Percentiles rank a stretch among this genome's conserved stretches.
Conservation (phyloP, 2,329 filamentous ascomycete species). For the Aspergillus carbonarius region DNA sequence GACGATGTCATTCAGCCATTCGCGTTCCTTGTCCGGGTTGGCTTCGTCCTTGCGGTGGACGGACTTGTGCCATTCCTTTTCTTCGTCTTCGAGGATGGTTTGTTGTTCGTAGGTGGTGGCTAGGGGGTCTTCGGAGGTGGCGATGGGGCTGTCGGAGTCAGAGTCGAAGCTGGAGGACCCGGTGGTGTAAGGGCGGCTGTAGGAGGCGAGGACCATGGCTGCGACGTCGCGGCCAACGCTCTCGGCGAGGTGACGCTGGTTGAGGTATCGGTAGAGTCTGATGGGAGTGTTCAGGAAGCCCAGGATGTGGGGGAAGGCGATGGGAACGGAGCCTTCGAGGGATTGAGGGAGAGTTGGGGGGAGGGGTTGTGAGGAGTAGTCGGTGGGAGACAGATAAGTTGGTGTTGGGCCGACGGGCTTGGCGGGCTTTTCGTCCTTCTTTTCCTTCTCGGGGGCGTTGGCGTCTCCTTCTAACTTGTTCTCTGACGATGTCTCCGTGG, state of each 20-base stretch:
- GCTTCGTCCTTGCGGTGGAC: slow-evolving; percentile 58
- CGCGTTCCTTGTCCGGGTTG: slow-evolving; percentile 60
- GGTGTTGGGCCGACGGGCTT: slow-evolving; percentile 60
- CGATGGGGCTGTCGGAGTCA: slow-evolving; percentile 20
- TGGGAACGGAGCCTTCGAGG: slow-evolving; percentile 69
- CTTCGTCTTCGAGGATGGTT: slow-evolving; percentile 66
- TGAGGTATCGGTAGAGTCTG: slow-evolving; percentile 84
- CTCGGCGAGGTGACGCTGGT: slow-evolving; percentile 77
- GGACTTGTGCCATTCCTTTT: slow-evolving; percentile 82
- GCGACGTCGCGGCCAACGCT: slow-evolving; percentile 84
- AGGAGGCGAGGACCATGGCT: slow-evolving; percentile 68
- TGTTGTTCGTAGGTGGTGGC: slow-evolving; percentile 60
- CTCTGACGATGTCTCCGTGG: slow-evolving; percentile 29
- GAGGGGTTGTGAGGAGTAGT: slow-evolving; percentile 67
- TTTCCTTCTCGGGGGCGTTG: slow-evolving; percentile 50
- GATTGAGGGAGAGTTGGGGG: slow-evolving; percentile 66
- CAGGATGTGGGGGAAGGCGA: slow-evolving; percentile 84
- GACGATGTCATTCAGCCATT: slow-evolving; percentile 73
- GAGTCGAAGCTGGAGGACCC: slow-evolving; percentile 15
- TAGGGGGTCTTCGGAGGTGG: slow-evolving; percentile 18
- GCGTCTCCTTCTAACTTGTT: slow-evolving; percentile 47
- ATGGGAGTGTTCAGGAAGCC: slow-evolving; percentile 89
- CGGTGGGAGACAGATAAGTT: slow-evolving; percentile 70
- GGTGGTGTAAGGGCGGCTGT: slow-evolving; percentile 42
- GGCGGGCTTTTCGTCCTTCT: slow-evolving; percentile 48